Conservation (phyloP, 495 filamentous ascomycete genomes). For the Tuber indicum region DNA sequence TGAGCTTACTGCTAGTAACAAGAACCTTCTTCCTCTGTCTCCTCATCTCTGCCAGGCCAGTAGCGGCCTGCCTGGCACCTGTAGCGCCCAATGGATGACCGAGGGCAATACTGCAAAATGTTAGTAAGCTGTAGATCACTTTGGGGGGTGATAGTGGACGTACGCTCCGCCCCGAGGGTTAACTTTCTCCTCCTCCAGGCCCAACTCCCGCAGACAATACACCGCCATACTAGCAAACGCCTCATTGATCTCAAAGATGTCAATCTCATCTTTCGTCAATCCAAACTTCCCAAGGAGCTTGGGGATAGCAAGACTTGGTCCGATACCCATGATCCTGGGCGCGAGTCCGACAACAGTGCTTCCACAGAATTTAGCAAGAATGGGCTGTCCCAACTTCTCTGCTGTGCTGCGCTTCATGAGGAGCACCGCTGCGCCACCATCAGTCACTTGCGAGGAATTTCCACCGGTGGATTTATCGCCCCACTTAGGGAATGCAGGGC, state of each 20-base stretch:
- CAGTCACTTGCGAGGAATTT: constrained; percentile 94
- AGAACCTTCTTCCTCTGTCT: constrained; percentile 74
- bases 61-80: constrained; percentile 73
- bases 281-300: constrained; percentile 81
- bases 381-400: constrained; percentile 78
- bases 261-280: constrained; percentile 71
- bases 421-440: constrained; percentile 84
- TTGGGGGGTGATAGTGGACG: background rate
- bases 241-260: constrained; percentile 93
- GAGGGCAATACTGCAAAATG: constrained; percentile 54
- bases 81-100: constrained; percentile 80
- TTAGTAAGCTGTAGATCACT: background rate
- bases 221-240: constrained; percentile 97
- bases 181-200: constrained; percentile 74
- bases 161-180: constrained; percentile 74
- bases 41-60: constrained; percentile 72
- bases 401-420: constrained; percentile 92
- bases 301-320: constrained; percentile 86
- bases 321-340: constrained; percentile 95
- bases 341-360: constrained; percentile 84
- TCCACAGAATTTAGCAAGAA: constrained; percentile 89
- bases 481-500: constrained; percentile 83
- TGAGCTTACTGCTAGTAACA: constrained; percentile 65
- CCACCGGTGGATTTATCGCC: constrained; percentile 84
- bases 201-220: constrained; percentile 74